phyloP scores from a whole-genome alignment of 306 rosid genomes.

The Boehmeria nivea region DNA sequence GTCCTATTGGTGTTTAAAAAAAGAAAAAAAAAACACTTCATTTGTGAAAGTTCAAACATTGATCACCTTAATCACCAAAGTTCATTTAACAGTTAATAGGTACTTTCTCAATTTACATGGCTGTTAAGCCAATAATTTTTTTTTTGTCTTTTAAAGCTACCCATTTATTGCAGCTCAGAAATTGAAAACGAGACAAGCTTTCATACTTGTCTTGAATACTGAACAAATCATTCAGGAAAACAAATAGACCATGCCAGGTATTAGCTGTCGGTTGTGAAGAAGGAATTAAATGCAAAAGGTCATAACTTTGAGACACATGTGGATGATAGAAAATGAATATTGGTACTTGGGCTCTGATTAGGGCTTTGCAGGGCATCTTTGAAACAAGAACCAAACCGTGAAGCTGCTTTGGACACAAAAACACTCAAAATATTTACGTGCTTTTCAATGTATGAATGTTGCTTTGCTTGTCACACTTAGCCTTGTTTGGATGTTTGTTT shows the following conservation, averaged over 20 bases:
- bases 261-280: slow-evolving; percentile 1
- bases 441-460: background rate
- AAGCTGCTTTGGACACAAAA: slow-evolving; percentile 6
- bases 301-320: background rate
- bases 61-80: background rate
- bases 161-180: slow-evolving; percentile 2
- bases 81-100: too few relatives aligned
- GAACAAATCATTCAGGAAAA: background rate
- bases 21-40: background rate
- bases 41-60: too few relatives aligned
- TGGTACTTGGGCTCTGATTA: slow-evolving; percentile 7
- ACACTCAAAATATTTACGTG: background rate
- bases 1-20: background rate
- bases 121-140: too few relatives aligned
- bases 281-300: background rate
- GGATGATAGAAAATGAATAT: background rate
- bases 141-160: too few relatives aligned
- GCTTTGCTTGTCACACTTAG: background rate
- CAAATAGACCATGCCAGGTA: background rate
- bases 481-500: background rate
- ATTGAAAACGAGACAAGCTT: slow-evolving; percentile 1
- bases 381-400: slow-evolving; percentile 2
- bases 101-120: too few relatives aligned
- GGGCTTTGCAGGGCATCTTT: slow-evolving; percentile 1
- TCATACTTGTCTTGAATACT: background rate